A percentile compares a stretch with the other conserved stretches of the same genome.
Evolutionary conservation across 345 rosid genomes (phyloP).

Genomic region (Eucalyptus melliodora): DNA sequence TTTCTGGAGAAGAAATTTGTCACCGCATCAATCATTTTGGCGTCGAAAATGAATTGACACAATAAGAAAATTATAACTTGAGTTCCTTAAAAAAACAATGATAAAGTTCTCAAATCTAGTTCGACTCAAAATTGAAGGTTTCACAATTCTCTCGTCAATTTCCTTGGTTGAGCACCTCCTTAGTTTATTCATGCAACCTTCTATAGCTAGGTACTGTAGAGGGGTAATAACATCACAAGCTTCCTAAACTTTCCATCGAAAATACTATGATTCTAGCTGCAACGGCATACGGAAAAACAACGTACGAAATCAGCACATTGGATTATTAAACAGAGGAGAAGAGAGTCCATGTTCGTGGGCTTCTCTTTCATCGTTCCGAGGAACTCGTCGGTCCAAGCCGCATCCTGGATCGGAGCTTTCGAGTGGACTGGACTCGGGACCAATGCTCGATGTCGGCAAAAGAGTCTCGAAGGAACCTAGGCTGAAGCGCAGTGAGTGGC

Average conservation of each 20-base stretch:
- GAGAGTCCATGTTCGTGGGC: neutral
- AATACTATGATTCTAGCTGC: no score
- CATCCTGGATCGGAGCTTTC: no score
- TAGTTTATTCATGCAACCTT: neutral
- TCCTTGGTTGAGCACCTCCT: neutral
- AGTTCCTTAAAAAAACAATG: neutral
- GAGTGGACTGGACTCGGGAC: no score
- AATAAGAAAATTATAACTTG: neutral
- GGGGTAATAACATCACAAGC: neutral
- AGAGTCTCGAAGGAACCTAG: no score
- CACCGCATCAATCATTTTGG: neutral
- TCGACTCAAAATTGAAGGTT: neutral
- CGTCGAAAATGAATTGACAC: no score
- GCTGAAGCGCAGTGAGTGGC: no score
- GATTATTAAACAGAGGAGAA: neutral
- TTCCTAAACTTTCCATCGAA: neutral
- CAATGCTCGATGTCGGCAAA: no score
- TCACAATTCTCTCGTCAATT: neutral
- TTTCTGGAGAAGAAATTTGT: neutral
- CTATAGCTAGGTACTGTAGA: neutral
- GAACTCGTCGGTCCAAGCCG: neutral
- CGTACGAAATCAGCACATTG: neutral
- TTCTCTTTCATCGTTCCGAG: neutral
- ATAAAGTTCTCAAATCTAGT: neutral
- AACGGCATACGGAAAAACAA: no score